Percentiles rank a stretch among this genome's conserved stretches.
Evolutionary conservation across 2,329 filamentous ascomycete species (phyloP).

Genomic region (Botryosphaeria agaves): DNA sequence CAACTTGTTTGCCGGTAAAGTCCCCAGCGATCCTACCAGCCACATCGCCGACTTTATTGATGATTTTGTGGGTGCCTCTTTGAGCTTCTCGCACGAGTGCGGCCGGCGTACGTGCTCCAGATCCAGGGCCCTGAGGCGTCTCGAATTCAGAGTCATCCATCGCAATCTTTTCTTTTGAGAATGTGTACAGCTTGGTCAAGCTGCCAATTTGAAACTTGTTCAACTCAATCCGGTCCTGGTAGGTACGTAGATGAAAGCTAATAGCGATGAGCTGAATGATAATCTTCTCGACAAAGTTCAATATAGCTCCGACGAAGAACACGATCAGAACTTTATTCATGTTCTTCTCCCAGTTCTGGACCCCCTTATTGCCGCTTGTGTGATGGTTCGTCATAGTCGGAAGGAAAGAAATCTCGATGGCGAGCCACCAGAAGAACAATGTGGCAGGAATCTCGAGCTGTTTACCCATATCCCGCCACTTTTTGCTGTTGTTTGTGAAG

Average conservation of each 20-base stretch:
- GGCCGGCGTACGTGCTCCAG: conserved; percentile 58
- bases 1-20: conserved; percentile 60
- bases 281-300: conserved; percentile 86
- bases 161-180: conserved; percentile 44
- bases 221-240: conserved; percentile 75
- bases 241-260: conserved; percentile 80
- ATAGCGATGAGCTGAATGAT: conserved; percentile 90
- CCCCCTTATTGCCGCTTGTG: conserved; percentile 31
- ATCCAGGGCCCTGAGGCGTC: conserved; percentile 29
- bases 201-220: conserved; percentile 78
- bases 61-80: conserved; percentile 55
- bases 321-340: conserved; percentile 77
- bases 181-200: conserved; percentile 46
- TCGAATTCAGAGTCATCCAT: conserved; percentile 65
- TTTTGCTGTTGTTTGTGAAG: conserved; percentile 75
- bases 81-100: conserved; percentile 50
- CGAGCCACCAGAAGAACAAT: conserved; percentile 83
- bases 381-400: conserved; percentile 61
- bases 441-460: conserved; percentile 74
- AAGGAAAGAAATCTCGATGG: conserved; percentile 68
- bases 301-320: conserved; percentile 58
- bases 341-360: conserved; percentile 52
- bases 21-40: conserved; percentile 79
- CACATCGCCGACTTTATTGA: conserved; percentile 69
- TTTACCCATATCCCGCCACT: conserved; percentile 79